Evolutionary conservation across 2,329 filamentous ascomycete species (phyloP), one percentile per base, ranked within the genome.

Genomic region (Phialemoniopsis sp.): DNA sequence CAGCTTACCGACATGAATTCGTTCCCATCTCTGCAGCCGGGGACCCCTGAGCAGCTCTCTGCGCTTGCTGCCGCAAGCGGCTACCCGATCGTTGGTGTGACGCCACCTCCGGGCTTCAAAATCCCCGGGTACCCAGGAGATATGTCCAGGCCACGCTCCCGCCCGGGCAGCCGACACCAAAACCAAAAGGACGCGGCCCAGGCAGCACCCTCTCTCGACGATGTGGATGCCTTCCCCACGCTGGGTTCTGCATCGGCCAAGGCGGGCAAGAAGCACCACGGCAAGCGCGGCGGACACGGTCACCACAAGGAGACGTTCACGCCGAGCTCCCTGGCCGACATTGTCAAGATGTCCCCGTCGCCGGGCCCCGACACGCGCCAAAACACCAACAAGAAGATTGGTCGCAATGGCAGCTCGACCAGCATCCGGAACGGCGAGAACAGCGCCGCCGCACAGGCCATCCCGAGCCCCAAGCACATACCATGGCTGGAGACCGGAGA

Each of bases 401-500:
- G 68, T 29, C 73, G 82, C 29, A 82, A 85, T 47, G 82, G 81
- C 43, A 86, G 78, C 57, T 76, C 80, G 32, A 75, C 75, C 10
- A 82, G 74, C 40, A 70, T 79, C 35, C 79, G 78, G 38, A 79
- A 75, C 46, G 78, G 81, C 15, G 88, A 95, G 60, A 88, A 91
- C 53, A 93, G 85, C 57, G 74, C 79, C 18, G 83, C 89, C 21
- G 87, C 89, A 13, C 83, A 87, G 58, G 83, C 88, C 3, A 97
- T 98, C 40, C 78, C 87, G 14, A 80, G 82, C 41, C 93, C 93
- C 9, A 89, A 93, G 56, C 87, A 96, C 52, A 89, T 98, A 34
- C 93, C 93, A 1, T 98, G 93, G 93, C 69, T 97, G 4, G 91
- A 96, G 63, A 97, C 93, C 3, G 93, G 93, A 16, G 83, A 91